Percentiles rank a stretch among this genome's conserved stretches.
These are phyloP conservation scores for Cucumis variabilis DNA, from an alignment of 331 rosid species.

Conservation along the genomic window DNA sequence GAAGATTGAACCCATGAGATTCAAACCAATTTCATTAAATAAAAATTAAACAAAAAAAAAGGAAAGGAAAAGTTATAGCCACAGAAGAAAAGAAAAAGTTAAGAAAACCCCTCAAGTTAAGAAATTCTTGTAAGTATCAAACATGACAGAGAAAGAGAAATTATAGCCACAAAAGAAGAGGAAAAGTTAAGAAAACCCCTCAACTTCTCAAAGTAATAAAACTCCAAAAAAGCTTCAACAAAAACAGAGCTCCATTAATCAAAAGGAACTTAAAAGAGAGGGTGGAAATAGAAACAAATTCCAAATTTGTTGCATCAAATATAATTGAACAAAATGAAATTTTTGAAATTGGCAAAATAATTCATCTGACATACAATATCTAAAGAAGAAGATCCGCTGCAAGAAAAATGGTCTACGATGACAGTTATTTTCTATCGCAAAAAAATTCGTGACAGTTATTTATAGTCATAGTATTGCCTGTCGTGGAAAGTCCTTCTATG, in stretches of 20 bases:
- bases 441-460: too few species aligned
- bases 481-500: too few species aligned
- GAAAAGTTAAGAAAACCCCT: not conserved
- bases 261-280: not conserved
- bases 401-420: too few species aligned
- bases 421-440: too few species aligned
- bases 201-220: not conserved
- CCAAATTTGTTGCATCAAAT: too few species aligned
- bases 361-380: too few species aligned
- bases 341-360: too few species aligned
- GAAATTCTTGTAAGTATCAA: not conserved
- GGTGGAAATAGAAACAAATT: not conserved
- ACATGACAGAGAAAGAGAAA: not conserved
- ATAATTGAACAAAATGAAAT: too few species aligned
- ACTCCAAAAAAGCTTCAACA: not conserved
- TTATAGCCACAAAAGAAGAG: not conserved
- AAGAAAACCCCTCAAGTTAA: not conserved
- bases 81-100: not conserved
- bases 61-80: not conserved
- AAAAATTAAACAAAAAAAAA: not conserved
- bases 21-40: not conserved
- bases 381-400: too few species aligned
- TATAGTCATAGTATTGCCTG: too few species aligned
- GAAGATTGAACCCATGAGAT: not conserved
- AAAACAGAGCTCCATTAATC: slow-evolving; percentile 5